These are phyloP conservation scores for Anaeromyces robustus DNA, from an alignment of 192 early-diverging fungal species.

Conservation along the genomic window DNA sequence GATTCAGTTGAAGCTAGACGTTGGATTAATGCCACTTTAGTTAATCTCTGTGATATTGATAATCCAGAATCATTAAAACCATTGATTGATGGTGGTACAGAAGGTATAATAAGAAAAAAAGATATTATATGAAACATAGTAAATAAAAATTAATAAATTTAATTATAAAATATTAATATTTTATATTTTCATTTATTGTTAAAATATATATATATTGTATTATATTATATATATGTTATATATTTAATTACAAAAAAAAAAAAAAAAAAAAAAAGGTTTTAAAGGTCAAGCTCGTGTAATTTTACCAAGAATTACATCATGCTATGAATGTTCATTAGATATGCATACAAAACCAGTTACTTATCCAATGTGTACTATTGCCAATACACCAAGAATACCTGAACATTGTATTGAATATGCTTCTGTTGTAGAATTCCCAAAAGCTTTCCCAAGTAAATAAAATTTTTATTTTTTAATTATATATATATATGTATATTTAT, in stretches of 20 bases:
- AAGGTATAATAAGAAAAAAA: no score
- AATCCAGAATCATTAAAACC: slow-evolving; percentile 63
- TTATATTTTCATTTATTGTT: no score
- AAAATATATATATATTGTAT: no score
- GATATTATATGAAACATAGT: no score
- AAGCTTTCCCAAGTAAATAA: slow-evolving; percentile 49
- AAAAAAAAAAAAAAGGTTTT: no score
- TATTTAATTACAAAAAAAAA: no score
- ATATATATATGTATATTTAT: no score
- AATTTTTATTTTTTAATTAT: no score
- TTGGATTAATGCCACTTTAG: slow-evolving; percentile 90
- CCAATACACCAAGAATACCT: slow-evolving; percentile 90
- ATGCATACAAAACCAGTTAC: slow-evolving; percentile 78
- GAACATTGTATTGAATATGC: slow-evolving; percentile 99
- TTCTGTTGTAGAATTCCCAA: slow-evolving; percentile 83
- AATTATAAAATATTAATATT: no score
- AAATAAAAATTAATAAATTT: no score
- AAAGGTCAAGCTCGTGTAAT: slow-evolving; percentile 91
- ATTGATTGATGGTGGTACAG: slow-evolving; percentile 89
- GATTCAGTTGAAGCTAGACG: slow-evolving; percentile 89
- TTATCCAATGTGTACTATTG: slow-evolving; percentile 95
- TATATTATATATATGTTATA: no score
- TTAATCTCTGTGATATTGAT: slow-evolving; percentile 57
- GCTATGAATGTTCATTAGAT: slow-evolving; percentile 90
- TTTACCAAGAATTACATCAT: slow-evolving; percentile 65